Percentiles rank a stretch among this genome's conserved stretches.
phyloP scores from a whole-genome alignment of 148 eudicot genomes.

The Linanthus parryae region DNA sequence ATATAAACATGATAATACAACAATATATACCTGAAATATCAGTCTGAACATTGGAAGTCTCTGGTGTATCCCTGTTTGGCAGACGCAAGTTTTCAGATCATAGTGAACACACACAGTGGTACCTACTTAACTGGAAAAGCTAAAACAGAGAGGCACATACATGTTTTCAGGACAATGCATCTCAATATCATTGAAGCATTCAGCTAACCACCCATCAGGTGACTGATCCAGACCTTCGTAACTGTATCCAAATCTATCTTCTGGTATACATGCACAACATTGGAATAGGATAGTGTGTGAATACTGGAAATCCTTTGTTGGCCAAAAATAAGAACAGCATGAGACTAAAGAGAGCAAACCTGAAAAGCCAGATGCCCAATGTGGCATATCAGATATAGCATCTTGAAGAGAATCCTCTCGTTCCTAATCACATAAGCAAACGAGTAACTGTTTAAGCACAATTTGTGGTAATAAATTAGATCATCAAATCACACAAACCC shows the following conservation, averaged over 20 bases:
- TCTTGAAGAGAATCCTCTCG: slow-evolving; percentile 44
- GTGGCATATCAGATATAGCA: slow-evolving; percentile 43
- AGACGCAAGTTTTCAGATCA: slow-evolving; percentile 4
- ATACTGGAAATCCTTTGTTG: background rate
- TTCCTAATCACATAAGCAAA: slow-evolving; percentile 36
- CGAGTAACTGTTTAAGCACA: slow-evolving; percentile 2
- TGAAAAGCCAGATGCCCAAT: slow-evolving; percentile 63
- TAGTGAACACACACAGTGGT: background rate
- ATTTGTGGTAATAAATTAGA: background rate
- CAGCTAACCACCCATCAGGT: slow-evolving; percentile 83
- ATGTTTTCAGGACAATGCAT: slow-evolving; percentile 27
- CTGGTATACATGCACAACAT: slow-evolving; percentile 27
- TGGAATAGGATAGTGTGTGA: background rate
- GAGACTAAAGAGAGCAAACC: slow-evolving; percentile 31
- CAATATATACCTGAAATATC: slow-evolving; percentile 35
- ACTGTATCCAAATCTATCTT: slow-evolving; percentile 35
- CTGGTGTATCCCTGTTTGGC: slow-evolving; percentile 31
- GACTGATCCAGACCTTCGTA: slow-evolving; percentile 54
- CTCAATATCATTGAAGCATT: slow-evolving; percentile 69
- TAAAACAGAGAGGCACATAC: slow-evolving; percentile 16
- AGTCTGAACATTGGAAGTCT: slow-evolving; percentile 34
- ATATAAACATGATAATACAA: too few species aligned
- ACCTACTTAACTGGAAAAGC: background rate
- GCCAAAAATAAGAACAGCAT: background rate
- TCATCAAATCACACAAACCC: slow-evolving; percentile 2